A percentile compares a stretch with the other conserved stretches of the same genome.
These are phyloP conservation scores for Pythium myriotylum DNA, from an alignment of 352 stramenopile genomes.

Conservation along the genomic window DNA sequence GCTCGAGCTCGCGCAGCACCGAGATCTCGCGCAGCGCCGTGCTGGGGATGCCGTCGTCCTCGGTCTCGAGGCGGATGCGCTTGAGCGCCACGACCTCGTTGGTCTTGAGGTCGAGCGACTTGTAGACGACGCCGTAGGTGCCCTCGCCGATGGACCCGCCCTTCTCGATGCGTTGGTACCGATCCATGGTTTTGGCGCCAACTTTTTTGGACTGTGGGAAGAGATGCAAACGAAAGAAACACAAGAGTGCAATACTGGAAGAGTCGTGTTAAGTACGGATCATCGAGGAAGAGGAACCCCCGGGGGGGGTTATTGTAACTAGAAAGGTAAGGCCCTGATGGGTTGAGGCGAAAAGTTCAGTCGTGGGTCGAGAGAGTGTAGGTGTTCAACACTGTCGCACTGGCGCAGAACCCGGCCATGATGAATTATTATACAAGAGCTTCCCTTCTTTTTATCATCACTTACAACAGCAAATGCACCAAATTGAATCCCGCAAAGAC, in stretches of 20 bases:
- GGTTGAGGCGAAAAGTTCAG: constrained; percentile 13
- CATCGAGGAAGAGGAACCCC: background rate
- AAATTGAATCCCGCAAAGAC: constrained; percentile 1
- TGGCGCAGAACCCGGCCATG: background rate
- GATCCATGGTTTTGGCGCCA: constrained; percentile 48
- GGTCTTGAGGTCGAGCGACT: constrained; percentile 92
- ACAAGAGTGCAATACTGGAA: background rate
- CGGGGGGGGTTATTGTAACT: background rate
- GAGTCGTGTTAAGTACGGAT: constrained; percentile 11
- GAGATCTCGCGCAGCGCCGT: constrained; percentile 99
- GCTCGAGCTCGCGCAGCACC: constrained; percentile 96
- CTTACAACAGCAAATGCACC: background rate
- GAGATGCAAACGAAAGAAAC: background rate
- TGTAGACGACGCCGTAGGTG: constrained; percentile 98
- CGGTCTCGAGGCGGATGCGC: constrained; percentile 97
- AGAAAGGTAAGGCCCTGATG: background rate
- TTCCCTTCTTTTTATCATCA: constrained; percentile 4
- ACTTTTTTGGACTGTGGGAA: background rate
- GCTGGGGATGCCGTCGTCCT: constrained; percentile 99
- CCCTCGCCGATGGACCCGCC: constrained; percentile 93
- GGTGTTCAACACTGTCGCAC: constrained; percentile 23
- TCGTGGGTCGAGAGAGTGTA: constrained; percentile 14
- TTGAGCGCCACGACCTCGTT: constrained; percentile 94
- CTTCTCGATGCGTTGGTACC: constrained; percentile 94
- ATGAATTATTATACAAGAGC: background rate